These are phyloP conservation scores for Phanerochaete carnosa DNA, from an alignment of 768 basidiomycete genomes.

Conservation along the genomic window DNA sequence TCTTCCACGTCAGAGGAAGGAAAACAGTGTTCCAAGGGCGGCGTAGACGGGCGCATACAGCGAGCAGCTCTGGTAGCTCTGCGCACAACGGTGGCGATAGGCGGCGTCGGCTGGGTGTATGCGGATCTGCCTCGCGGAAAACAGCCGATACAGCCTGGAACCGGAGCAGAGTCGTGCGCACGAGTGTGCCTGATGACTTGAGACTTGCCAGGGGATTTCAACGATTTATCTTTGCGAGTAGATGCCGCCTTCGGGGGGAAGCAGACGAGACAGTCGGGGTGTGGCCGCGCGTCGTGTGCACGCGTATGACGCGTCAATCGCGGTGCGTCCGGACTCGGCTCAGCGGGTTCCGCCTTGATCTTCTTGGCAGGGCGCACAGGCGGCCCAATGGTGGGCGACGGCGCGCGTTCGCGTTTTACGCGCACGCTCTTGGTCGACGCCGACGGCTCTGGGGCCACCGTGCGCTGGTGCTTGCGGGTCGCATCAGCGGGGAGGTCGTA, in stretches of 20 bases:
- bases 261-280: neutral
- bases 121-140: neutral
- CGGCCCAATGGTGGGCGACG: conserved; percentile 2
- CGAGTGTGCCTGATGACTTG: conserved; percentile 13
- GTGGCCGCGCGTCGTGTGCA: neutral
- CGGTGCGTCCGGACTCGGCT: neutral
- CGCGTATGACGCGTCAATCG: neutral
- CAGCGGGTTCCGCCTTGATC: neutral
- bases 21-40: neutral
- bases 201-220: neutral
- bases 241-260: neutral
- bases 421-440: neutral
- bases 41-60: conserved; percentile 2
- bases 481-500: neutral
- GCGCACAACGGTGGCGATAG: neutral
- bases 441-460: neutral
- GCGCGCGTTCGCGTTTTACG: conserved; percentile 17
- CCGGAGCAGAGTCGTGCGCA: conserved; percentile 12
- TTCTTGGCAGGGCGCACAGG: conserved; percentile 2
- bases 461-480: neutral
- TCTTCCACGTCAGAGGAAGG: conserved; percentile 3
- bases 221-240: neutral
- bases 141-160: conserved; percentile 8
- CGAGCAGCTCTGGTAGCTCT: neutral
- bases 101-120: neutral